phyloP scores from a whole-genome alignment of 2,329 filamentous ascomycete genomes.

The Cladosporium sp. region DNA sequence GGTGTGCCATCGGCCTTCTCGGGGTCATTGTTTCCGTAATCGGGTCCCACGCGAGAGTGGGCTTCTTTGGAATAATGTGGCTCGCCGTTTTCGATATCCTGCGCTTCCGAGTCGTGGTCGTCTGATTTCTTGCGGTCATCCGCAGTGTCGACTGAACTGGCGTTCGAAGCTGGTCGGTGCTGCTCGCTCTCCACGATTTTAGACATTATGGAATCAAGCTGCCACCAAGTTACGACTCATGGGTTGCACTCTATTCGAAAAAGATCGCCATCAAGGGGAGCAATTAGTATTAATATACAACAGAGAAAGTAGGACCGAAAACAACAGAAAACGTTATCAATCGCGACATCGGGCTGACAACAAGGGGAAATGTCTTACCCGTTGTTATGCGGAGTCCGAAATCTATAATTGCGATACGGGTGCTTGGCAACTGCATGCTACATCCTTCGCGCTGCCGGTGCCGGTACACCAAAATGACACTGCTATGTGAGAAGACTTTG shows the following conservation, averaged over 20 bases:
- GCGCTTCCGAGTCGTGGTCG: not conserved
- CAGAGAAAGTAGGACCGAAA: conserved; percentile 4
- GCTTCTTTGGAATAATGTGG: not conserved
- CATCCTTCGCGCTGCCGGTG: not conserved
- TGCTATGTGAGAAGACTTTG: too few relatives aligned
- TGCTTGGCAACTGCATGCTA: not conserved
- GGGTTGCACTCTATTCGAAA: not conserved
- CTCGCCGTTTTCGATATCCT: not conserved
- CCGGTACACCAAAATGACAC: not conserved
- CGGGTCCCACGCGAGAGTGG: not conserved
- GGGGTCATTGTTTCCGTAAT: not conserved
- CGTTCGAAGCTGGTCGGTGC: not conserved
- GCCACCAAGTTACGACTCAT: not conserved
- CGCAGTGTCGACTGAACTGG: not conserved
- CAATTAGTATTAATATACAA: not conserved
- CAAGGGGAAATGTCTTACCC: conserved; percentile 8
- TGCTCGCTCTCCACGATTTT: not conserved
- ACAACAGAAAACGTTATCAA: conserved; percentile 11
- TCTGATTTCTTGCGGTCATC: not conserved
- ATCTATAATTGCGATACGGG: conserved; percentile 4
- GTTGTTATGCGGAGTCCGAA: not conserved
- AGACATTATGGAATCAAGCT: conserved; percentile 1
- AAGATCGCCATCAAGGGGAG: not conserved
- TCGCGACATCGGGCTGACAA: not conserved
- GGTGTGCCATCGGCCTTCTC: not conserved